Evolutionary conservation across 2,329 filamentous ascomycete species (phyloP).

Genomic region (Scedosporium dehoogii): DNA sequence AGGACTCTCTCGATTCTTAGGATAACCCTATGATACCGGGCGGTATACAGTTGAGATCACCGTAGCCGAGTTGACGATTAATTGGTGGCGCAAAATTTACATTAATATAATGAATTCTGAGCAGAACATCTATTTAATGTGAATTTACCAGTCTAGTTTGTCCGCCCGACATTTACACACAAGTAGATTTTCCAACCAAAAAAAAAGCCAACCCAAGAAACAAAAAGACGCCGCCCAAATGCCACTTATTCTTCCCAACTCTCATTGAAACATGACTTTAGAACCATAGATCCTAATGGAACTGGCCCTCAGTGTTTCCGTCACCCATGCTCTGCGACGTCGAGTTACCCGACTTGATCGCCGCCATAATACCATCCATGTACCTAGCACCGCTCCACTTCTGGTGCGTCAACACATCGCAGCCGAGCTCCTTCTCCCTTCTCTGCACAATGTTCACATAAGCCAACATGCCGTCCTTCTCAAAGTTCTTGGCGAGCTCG

Average conservation of each 20-base stretch:
- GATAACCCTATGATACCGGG: neutral
- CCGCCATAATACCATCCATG: conserved; percentile 81
- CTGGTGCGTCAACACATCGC: conserved; percentile 91
- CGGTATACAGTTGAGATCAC: too few species aligned
- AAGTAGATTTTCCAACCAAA: neutral
- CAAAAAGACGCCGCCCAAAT: neutral
- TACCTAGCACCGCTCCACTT: conserved; percentile 66
- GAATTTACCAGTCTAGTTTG: neutral
- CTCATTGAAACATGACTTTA: neutral
- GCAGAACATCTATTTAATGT: neutral
- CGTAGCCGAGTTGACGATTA: too few species aligned
- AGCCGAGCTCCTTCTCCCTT: conserved; percentile 80
- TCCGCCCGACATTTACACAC: neutral
- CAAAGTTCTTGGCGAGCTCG: conserved; percentile 75
- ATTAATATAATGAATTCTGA: neutral
- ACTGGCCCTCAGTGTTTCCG: conserved; percentile 77
- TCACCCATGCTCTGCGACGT: conserved; percentile 90
- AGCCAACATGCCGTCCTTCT: conserved; percentile 87
- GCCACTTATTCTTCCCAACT: neutral
- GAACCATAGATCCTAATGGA: neutral
- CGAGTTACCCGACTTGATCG: conserved; percentile 84
- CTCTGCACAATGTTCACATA: conserved; percentile 92
- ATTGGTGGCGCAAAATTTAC: neutral
- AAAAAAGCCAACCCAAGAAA: neutral
- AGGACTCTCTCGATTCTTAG: conserved; percentile 17